Conservation (phyloP, 2,329 filamentous ascomycete genomes). For the Thielaviopsis euricoi region DNA sequence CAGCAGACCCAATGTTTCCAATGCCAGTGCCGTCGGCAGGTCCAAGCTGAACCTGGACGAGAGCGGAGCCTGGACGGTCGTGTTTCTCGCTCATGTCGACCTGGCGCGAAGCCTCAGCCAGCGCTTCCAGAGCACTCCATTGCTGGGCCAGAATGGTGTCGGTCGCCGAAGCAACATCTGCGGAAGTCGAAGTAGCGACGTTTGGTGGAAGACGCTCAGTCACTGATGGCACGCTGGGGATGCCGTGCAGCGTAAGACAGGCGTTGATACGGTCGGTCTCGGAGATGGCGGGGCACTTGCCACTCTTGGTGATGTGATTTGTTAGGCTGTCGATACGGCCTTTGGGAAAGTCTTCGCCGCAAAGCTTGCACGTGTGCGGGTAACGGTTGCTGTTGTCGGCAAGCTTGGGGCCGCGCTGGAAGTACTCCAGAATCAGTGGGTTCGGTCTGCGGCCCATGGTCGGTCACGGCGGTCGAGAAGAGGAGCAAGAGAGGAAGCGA, state of each 20-base stretch:
- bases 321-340: constrained; percentile 72
- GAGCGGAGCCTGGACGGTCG: constrained; percentile 18
- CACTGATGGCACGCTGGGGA: constrained; percentile 28
- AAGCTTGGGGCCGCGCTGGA: constrained; percentile 71
- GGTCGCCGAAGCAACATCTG: constrained; percentile 10
- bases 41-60: constrained; percentile 21
- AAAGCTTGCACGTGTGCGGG: constrained; percentile 76
- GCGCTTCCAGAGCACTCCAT: constrained; percentile 69
- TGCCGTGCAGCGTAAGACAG: constrained; percentile 54
- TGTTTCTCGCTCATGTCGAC: constrained; percentile 50
- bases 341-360: constrained; percentile 79
- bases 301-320: constrained; percentile 56
- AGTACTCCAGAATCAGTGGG: constrained; percentile 73
- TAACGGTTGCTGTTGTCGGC: constrained; percentile 85
- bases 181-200: constrained; percentile 4
- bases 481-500: background rate
- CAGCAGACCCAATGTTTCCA: constrained; percentile 1
- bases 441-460: constrained; percentile 72
- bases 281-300: constrained; percentile 63
- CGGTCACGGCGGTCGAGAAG: background rate
- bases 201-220: constrained; percentile 2
- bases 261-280: constrained; percentile 61
- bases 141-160: constrained; percentile 31
- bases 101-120: constrained; percentile 76
- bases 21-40: constrained; percentile 3